These are phyloP conservation scores for Lyophyllum semitale DNA, from an alignment of 768 basidiomycete species.

Conservation along the genomic window DNA sequence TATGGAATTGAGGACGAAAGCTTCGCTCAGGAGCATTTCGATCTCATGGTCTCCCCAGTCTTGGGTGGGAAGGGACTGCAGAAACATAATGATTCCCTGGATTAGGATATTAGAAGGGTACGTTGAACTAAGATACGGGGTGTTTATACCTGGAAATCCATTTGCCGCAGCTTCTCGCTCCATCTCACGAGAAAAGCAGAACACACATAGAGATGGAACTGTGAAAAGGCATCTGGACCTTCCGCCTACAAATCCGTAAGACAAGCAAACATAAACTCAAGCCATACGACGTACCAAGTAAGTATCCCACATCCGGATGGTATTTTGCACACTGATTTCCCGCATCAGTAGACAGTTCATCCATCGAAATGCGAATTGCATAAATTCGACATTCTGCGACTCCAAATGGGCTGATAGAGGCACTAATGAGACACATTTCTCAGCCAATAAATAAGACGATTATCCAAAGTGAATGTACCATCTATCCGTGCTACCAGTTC, in stretches of 20 bases:
- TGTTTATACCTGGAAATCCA: constrained; percentile 92
- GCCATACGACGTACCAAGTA: constrained; percentile 71
- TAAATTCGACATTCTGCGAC: constrained; percentile 93
- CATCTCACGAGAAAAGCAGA: constrained; percentile 95
- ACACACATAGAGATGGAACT: constrained; percentile 98
- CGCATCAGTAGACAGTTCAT: constrained; percentile 99
- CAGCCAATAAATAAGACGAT: neutral
- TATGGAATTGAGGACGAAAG: constrained; percentile 90
- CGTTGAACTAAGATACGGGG: neutral
- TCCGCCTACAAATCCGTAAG: constrained; percentile 67
- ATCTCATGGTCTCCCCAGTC: constrained; percentile 96
- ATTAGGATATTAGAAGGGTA: neutral
- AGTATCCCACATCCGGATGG: constrained; percentile 99
- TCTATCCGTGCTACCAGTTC: constrained; percentile 91
- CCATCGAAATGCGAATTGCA: constrained; percentile 99
- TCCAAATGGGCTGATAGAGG: constrained; percentile 87
- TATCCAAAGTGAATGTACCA: constrained; percentile 42
- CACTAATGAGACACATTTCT: constrained; percentile 42
- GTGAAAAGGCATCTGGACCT: constrained; percentile 96
- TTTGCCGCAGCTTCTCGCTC: constrained; percentile 89
- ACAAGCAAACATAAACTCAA: neutral
- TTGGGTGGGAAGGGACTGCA: constrained; percentile 90
- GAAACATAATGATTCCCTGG: constrained; percentile 98
- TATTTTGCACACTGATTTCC: constrained; percentile 95
- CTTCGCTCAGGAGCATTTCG: constrained; percentile 92